These are phyloP conservation scores for Ustilago curta DNA, from an alignment of 1,284 basidiomycete species.

Conservation along the genomic window DNA sequence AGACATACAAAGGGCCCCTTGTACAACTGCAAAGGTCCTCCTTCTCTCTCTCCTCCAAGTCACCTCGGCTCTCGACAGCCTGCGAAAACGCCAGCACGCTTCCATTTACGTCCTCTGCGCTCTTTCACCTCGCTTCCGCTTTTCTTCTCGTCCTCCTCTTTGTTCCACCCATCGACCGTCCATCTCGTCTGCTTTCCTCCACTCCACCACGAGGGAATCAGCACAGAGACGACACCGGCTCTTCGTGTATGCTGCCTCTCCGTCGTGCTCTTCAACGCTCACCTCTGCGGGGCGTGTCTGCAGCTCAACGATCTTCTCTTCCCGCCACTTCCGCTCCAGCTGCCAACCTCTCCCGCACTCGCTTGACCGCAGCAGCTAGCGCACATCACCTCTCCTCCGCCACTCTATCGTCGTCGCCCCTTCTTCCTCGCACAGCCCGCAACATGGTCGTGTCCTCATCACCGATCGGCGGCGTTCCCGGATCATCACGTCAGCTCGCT, in stretches of 20 bases:
- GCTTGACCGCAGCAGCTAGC: background rate
- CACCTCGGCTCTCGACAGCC: conserved; percentile 5
- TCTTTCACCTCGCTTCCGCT: conserved; percentile 11
- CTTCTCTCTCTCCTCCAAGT: background rate
- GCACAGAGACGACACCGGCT: conserved; percentile 27
- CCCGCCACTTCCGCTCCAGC: background rate
- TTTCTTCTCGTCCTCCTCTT: conserved; percentile 18
- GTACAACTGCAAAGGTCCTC: conserved; percentile 22
- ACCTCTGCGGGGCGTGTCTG: conserved; percentile 24
- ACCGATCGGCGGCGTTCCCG: conserved; percentile 18
- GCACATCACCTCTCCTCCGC: conserved; percentile 19
- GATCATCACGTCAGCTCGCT: conserved; percentile 47
- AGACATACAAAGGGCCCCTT: background rate
- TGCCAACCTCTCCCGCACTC: conserved; percentile 6
- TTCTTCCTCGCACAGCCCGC: background rate
- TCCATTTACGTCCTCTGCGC: conserved; percentile 2
- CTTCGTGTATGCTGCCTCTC: conserved; percentile 48
- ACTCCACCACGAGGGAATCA: conserved; percentile 28
- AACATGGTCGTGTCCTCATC: conserved; percentile 22
- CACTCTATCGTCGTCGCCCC: conserved; percentile 5
- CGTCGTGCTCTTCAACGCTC: conserved; percentile 40
- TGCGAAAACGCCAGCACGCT: conserved; percentile 1
- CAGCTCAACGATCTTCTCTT: conserved; percentile 16
- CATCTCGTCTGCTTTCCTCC: conserved; percentile 34
- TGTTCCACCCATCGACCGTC: conserved; percentile 26